These are phyloP conservation scores for Daldinia caldariorum DNA, from an alignment of 495 filamentous ascomycete genomes.

Conservation along the genomic window DNA sequence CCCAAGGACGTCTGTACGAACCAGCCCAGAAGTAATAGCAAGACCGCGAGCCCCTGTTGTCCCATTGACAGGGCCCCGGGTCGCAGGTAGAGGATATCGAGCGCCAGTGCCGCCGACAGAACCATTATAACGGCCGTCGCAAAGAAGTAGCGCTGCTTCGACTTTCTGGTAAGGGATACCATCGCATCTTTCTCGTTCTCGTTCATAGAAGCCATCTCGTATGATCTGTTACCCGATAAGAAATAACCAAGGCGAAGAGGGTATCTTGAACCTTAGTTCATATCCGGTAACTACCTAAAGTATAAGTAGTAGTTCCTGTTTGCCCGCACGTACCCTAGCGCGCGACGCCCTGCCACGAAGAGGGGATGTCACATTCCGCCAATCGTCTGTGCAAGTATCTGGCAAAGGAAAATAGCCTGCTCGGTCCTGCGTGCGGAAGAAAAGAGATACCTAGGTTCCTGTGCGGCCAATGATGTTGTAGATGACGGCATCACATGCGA, in stretches of 20 bases:
- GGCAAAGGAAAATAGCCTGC: background rate
- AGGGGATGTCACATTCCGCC: constrained; percentile 1
- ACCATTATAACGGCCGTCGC: background rate
- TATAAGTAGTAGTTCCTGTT: no score
- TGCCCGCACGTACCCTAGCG: constrained; percentile 2
- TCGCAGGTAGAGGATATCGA: constrained; percentile 20
- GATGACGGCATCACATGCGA: background rate
- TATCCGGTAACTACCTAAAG: no score
- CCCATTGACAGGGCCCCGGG: constrained; percentile 3
- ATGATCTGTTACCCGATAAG: background rate
- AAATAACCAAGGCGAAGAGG: background rate
- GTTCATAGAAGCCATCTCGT: constrained; percentile 2
- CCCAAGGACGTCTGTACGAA: constrained; percentile 30
- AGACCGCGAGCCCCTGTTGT: constrained; percentile 8
- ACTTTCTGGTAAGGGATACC: constrained; percentile 21
- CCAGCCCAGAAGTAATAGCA: constrained; percentile 2
- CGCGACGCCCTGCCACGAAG: background rate
- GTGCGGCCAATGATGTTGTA: background rate
- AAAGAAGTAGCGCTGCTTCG: constrained; percentile 29
- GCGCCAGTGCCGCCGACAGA: constrained; percentile 1
- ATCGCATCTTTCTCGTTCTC: constrained; percentile 1
- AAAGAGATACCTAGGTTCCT: background rate
- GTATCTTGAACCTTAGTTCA: background rate
- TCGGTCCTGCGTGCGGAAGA: background rate
- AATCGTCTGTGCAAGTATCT: background rate